Evolutionary conservation across 805 yeast genomes (phyloP).

Genomic region (Millerozyma miso): DNA sequence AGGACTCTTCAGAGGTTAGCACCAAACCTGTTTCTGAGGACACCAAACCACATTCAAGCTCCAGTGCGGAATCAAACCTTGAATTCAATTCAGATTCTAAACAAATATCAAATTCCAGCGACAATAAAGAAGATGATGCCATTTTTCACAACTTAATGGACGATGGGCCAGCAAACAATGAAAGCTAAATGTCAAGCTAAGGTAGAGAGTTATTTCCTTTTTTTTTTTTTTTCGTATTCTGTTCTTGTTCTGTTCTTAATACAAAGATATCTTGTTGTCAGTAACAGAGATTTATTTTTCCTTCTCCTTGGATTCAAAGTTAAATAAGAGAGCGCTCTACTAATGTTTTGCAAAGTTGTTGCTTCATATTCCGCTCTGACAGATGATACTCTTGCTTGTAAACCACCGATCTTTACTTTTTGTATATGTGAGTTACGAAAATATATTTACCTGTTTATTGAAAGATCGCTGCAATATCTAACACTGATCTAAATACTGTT

Average conservation of each 20-base stretch:
- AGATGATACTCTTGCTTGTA: no score
- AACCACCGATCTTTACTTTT: not conserved
- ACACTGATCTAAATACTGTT: conserved; percentile 6
- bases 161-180: conserved; percentile 5
- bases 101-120: not conserved
- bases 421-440: conserved; percentile 1
- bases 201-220: not conserved
- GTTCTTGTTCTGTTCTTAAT: not conserved
- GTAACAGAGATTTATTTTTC: not conserved
- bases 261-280: not conserved
- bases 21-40: not conserved
- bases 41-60: not conserved
- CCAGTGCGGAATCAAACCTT: not conserved
- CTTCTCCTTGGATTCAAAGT: not conserved
- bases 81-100: not conserved
- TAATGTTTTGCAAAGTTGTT: no score
- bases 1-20: not conserved
- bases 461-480: not conserved
- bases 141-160: conserved; percentile 15
- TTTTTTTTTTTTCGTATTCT: not conserved
- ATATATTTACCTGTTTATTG: not conserved
- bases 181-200: not conserved
- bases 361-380: no score
- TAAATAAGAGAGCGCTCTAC: no score
- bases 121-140: conserved; percentile 11